Evolutionary conservation across 2,329 filamentous ascomycete species (phyloP), one percentile per base, ranked within the genome.

Genomic region (Xylariaceae sp.): DNA sequence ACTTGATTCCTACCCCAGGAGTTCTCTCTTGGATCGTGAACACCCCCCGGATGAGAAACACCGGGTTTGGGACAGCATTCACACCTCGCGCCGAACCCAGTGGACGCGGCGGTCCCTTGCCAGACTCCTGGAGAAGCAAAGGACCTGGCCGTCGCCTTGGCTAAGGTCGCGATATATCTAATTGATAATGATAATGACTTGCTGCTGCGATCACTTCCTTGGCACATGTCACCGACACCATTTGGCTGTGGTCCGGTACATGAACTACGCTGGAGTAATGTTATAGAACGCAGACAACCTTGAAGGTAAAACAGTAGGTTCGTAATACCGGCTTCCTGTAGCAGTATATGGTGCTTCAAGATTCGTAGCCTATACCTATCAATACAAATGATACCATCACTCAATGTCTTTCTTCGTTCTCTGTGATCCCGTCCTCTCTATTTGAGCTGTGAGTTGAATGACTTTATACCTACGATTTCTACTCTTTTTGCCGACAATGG

Each of bases 1-100:
- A 92, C 70, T 80, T 88, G 53, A 79, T 97, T 41, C 78, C 81
- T 11, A 94, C 92, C 0, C 94, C 94, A 2, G 72, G 73, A 4
- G 86, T 92, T 65, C 75, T 97, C 59, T 85, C 84, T 60, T 81
- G 81, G 57, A 82, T 89, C 66, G 88, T 93, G 60, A 77, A 79
- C 60, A 80, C 75, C 30, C 77, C 76, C 18, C 76, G 76, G 55
- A 72, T 75, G 17, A 72, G 76, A 51, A 73, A 80, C 52, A 83
- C 84, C 57, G 72, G 75, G 0, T 89, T 85, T 67, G 89, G 90
- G 3, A 87, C 86, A 0, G 83, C 85, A 76, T 84, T 64, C 75
- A 80, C 57, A 70, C 76, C 57, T 61, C 70, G 60, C 65, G 72
- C 35, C 61, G 67, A 37, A 61, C 61, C 44, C 44, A 68, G 57